Base-by-base conservation (phyloP, 164 flowering plant genomes). In the Vitis rotundifolia region DNA sequence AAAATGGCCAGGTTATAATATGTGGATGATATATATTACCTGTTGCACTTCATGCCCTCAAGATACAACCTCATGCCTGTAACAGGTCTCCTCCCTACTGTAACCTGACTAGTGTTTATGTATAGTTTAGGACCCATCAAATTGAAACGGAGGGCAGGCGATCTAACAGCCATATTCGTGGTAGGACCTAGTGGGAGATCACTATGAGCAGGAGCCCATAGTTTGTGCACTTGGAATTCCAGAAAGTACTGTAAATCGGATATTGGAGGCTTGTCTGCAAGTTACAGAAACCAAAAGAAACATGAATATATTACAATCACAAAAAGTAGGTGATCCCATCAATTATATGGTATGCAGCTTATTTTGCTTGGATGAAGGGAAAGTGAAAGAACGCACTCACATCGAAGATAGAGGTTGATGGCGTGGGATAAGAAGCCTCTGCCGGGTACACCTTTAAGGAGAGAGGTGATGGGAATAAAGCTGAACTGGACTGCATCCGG, bases 391-490 rank as follows among this genome's bases (percentile, higher is more conserved):
- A 64, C 26, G 47, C 52, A 77, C 88, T 77, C 80, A 91, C 97
- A 88, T 4, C 98, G 82, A 31, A 91, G 86, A 71, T 92, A 92
- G 53, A 92, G 89, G 70, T 92, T 92, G 76, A 94, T 89, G 63
- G 98, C 98, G 72, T 92, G 97, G 2, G 89, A 80, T 28, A 94
- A 73, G 75, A 83, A 86, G 3, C 97, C 97, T 59, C 72, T 83
- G 50, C 97, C 98, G n/a, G 86, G 87, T 52, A 89, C 86, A 48
- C 83, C 84, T 59, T 77, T 83, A 3, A 94, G 91, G 8, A 94
- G 92, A 73, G 95, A 91, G 14, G 97, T 89, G 62, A 94, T 92
- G 47, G 98, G 98, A 18, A 92, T 79, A 78, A 94, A 91, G 69
- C 51, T 82, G 59, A 89, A 88, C 12, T 79, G 68, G 12, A 92